phyloP scores from a whole-genome alignment of 164 flowering plant species.

The Magnolia changhungtana region DNA sequence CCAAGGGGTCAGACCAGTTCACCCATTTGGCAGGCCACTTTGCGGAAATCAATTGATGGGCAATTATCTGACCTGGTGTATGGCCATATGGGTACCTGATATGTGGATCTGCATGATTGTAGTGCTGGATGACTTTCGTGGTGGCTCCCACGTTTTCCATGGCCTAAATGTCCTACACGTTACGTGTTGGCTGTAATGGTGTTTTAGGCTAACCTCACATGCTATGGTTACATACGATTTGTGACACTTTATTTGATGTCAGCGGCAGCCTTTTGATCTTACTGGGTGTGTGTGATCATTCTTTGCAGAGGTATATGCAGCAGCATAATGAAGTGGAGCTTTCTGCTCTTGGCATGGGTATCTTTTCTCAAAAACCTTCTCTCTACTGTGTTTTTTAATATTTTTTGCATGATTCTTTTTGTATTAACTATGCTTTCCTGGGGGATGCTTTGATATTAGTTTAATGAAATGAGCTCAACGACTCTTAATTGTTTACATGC shows the following conservation, averaged over 20 bases:
- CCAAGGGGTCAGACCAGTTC: too few species aligned
- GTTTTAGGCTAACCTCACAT: neutral
- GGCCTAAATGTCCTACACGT: neutral
- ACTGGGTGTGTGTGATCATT: neutral
- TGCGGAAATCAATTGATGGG: too few species aligned
- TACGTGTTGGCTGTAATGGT: neutral
- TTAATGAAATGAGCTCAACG: too few species aligned
- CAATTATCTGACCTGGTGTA: too few species aligned
- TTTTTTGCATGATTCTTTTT: neutral
- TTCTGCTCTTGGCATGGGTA: constrained; percentile 72
- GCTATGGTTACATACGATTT: neutral
- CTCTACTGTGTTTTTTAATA: neutral
- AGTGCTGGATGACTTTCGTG: neutral
- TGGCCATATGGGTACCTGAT: too few species aligned
- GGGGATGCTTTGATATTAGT: neutral
- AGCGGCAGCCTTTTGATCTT: neutral
- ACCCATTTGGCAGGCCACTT: too few species aligned
- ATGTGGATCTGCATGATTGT: too few species aligned
- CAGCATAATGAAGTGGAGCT: constrained; percentile 57
- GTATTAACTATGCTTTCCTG: neutral
- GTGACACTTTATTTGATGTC: neutral
- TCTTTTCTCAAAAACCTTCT: neutral
- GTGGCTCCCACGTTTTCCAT: neutral
- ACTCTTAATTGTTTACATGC: neutral
- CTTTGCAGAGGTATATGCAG: constrained; percentile 48